Evolutionary conservation across 2,329 filamentous ascomycete genomes (phyloP).

Genomic region (Sporothrix brunneoviolacea): DNA sequence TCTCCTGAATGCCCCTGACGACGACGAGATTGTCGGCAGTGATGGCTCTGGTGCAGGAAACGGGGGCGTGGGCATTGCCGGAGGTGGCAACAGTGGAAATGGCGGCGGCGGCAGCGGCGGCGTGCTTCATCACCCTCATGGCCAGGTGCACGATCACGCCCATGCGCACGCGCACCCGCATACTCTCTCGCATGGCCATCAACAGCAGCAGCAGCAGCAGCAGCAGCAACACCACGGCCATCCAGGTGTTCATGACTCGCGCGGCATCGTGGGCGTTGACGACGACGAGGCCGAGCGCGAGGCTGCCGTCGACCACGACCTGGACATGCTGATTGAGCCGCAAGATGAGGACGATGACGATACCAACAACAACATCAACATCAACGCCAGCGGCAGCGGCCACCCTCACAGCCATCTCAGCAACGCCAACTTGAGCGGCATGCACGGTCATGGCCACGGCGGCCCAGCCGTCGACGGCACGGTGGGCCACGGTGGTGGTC

Average conservation of each 20-base stretch:
- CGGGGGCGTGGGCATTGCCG: neutral
- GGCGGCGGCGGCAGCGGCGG: neutral
- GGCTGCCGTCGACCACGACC: conserved; percentile 38
- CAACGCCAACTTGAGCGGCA: neutral
- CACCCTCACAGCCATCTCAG: neutral
- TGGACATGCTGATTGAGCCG: conserved; percentile 47
- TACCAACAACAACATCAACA: neutral
- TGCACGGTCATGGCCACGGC: neutral
- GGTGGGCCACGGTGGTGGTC: neutral
- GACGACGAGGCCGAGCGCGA: conserved; percentile 31
- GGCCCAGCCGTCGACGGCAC: no score
- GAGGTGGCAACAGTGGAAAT: neutral
- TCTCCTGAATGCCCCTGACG: conserved; percentile 43
- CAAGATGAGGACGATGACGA: conserved; percentile 38
- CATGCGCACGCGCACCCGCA: neutral
- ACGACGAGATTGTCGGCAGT: conserved; percentile 15
- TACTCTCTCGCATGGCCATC: neutral
- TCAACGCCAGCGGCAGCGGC: neutral
- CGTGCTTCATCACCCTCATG: conserved; percentile 10
- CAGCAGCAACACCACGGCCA: conserved; percentile 10
- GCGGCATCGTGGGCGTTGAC: conserved; percentile 17
- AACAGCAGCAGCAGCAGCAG: conserved; percentile 4
- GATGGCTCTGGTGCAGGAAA: conserved; percentile 1
- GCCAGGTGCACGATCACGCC: conserved; percentile 1
- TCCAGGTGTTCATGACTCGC: conserved; percentile 10